Evolutionary conservation across 805 yeast genomes (phyloP), one percentile per base, ranked within the genome.

Genomic region (Yamadazyma takamatsuzukensis): DNA sequence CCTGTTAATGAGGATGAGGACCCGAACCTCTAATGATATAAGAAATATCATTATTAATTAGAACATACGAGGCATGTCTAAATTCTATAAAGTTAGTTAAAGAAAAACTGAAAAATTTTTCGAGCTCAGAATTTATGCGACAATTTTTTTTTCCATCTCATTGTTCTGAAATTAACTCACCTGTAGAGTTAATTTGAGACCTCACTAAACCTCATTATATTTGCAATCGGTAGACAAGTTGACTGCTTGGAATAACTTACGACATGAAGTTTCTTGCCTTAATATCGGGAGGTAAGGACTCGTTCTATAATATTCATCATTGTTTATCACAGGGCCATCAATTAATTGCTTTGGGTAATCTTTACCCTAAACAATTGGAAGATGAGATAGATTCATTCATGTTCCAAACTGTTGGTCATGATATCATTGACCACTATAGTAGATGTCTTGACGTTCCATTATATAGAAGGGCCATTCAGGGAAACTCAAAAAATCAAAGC

Each of bases 391-490:
- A 93, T 54, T 85, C 96, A 33, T 90, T 82, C 52, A 93, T 93
- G 98, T 93, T 85, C 57, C 98, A 93, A 59, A 93, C 98, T 0
- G 97, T 93, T 6, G 98, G 98, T 0, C 93, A 84, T 55, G 85
- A 83, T 41, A 75, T 83, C 3, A 68, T 93, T 2, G 70, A 74
- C 0, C 56, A 64, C 33, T 86, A 89, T 49, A 62, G 73, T 3
- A 69, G 79, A 39, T 84, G 95, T 48, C 61, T 84, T 25, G 89
- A 78, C 6, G 76, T 83, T 1, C 97, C 98, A 0, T 59, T 93
- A 53, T 87, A 80, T 49, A 61, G 95, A 31, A 76, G 72, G 5
- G 66, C 68, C 10, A 86, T 90, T 21, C 47, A 44, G 0, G 93
- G 94, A 0, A 51, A 58, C 0, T 78, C 95, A 0, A 63, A 74